Base-by-base conservation (phyloP, 768 basidiomycete genomes). In the Russula virescens region DNA sequence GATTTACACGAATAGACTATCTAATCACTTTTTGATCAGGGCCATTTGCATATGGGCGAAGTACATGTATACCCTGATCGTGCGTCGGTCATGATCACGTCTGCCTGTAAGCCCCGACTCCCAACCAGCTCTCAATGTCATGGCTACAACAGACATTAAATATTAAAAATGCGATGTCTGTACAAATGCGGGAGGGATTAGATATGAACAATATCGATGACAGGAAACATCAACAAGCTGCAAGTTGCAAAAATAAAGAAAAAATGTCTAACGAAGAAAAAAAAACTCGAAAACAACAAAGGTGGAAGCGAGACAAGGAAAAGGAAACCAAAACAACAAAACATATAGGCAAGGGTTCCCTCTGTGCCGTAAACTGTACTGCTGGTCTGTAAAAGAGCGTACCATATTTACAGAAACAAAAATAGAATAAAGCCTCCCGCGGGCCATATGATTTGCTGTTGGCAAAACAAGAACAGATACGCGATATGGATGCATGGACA, bases 111-210 rank as follows among this genome's bases (percentile, higher is more conserved):
- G n/a, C n/a, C n/a, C n/a, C n/a, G n/a, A n/a, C n/a, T n/a, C n/a
- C n/a, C n/a, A n/a, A n/a, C n/a, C n/a, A n/a, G n/a, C n/a, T n/a
- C n/a, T n/a, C n/a, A n/a, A n/a, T 31, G 31, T 31, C 45, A 16
- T 16, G 13, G 11, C 38, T 40, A 52, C 51, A 53, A 46, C 31
- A 18, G 13, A 31, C 43, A 19, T 13, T 53, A 53, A 40, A 26
- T 26, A 60, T 34, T 45, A 38, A 54, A 60, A 60, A 40, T 54
- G 45, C 60, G 43, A 35, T 60, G 60, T 40, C 34, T 60, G 60
- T 60, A 60, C 60, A 60, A 60, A 60, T 60, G 60, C 45, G 45
- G 60, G 60, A 60, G 35, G 60, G 19, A 28, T 28, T 53, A 60
- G 34, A 54, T 60, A 60, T 52, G 34, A 54, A 54, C 51, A 60